phyloP scores from a whole-genome alignment of 352 stramenopile species.

The Phytopythium litorale region DNA sequence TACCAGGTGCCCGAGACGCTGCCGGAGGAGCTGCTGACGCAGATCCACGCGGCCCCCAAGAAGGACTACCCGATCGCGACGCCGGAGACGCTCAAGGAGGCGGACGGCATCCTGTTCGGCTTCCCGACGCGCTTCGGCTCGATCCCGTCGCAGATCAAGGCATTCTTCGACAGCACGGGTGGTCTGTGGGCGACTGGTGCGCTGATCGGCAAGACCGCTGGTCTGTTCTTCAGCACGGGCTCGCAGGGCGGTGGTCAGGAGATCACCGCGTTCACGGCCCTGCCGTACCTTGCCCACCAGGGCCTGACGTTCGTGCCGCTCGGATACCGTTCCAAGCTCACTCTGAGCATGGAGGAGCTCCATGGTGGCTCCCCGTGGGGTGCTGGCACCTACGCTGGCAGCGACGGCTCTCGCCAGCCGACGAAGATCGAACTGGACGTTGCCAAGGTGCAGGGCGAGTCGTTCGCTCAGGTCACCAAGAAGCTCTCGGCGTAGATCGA shows the following conservation, averaged over 20 bases:
- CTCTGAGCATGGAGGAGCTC: conserved; percentile 52
- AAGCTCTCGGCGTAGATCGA: conserved; percentile 59
- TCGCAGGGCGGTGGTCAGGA: conserved; percentile 49
- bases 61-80: conserved; percentile 61
- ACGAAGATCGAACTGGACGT: conserved; percentile 77
- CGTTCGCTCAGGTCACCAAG: conserved; percentile 75
- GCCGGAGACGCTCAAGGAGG: conserved; percentile 52
- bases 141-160: conserved; percentile 65
- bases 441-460: conserved; percentile 75
- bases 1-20: conserved; percentile 84
- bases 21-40: conserved; percentile 65
- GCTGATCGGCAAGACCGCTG: conserved; percentile 65
- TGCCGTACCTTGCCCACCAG: conserved; percentile 72
- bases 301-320: conserved; percentile 80
- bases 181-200: conserved; percentile 54
- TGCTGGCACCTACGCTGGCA: conserved; percentile 50
- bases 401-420: conserved; percentile 64
- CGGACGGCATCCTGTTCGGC: conserved; percentile 75
- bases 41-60: conserved; percentile 84
- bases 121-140: conserved; percentile 67
- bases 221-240: conserved; percentile 63
- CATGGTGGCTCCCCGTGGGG: conserved; percentile 57
- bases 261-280: conserved; percentile 49
- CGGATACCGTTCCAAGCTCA: conserved; percentile 32
- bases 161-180: conserved; percentile 63